Percentiles rank a stretch among this genome's conserved stretches.
Conservation (phyloP, 257 asterid species). For the Coffea eugenioides region DNA sequence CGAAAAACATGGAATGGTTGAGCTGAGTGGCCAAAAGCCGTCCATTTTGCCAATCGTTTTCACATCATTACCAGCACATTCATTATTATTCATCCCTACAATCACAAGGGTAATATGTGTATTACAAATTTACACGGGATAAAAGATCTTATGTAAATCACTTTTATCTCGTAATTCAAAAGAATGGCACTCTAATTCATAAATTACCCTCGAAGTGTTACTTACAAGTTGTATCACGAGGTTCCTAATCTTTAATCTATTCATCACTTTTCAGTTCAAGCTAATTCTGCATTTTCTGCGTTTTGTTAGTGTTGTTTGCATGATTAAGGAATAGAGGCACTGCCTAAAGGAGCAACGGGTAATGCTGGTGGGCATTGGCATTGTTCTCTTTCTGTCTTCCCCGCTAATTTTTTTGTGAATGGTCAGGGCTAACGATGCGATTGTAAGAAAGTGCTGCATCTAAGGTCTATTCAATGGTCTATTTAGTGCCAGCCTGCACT, state of each 20-base stretch:
- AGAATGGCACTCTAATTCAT: neutral
- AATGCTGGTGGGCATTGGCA: neutral
- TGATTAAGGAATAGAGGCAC: neutral
- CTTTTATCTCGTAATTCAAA: neutral
- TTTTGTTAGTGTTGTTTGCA: neutral
- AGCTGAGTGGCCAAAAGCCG: neutral
- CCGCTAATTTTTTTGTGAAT: neutral
- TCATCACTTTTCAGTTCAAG: neutral
- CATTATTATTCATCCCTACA: neutral
- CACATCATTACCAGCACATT: constrained; percentile 6
- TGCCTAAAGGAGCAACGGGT: neutral
- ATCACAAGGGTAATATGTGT: neutral
- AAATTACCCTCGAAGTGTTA: neutral
- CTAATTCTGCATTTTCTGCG: too few relatives aligned
- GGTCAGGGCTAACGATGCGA: neutral
- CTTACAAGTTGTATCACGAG: neutral
- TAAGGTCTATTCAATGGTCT: neutral
- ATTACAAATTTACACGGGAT: neutral
- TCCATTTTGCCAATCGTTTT: constrained; percentile 14
- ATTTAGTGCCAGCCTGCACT: neutral
- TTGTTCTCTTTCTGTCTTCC: neutral
- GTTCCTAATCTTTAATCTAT: neutral
- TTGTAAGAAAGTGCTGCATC: neutral
- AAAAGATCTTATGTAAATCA: neutral
- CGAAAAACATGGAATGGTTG: constrained; percentile 17